Base-by-base conservation (phyloP, 768 basidiomycete species). In the Mycena latifolia region DNA sequence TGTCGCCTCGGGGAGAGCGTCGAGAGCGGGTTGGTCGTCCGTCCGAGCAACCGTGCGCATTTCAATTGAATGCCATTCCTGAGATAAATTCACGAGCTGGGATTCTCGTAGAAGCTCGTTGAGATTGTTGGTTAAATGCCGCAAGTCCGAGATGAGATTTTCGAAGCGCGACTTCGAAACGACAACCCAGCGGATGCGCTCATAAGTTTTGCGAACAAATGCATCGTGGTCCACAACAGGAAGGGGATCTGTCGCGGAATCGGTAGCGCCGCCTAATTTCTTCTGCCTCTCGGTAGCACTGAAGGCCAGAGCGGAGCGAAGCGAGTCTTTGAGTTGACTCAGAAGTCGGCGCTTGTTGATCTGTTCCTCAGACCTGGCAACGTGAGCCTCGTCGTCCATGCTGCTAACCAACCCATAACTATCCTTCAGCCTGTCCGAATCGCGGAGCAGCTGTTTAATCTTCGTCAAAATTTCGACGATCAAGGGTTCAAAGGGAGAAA, bases 81-180 rank as follows among this genome's bases (percentile, higher is more conserved):
- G 59, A 2, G 28, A 18, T 28, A 66, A 9, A 4, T 35, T 8
- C 8, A 61, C 18, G 18, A 55, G 47, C 27, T 61, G 65, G 24
- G 65, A 61, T 66, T 66, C 65, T 39, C 43, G 58, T 20, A 61
- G 53, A 2, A 66, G 65, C 28, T 55, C 58, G 45, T 66, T 66
- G 29, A 61, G 37, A 48, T 39, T 54, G 35, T 37, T 37, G 14
- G 37, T 37, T 60, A 53, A 54, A 20, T 46, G 47, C 14, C 53
- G 64, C 31, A 65, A 46, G 45, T 58, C 57, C 2, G 33, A 31
- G 10, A 65, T 55, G 15, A 65, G 52, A 20, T n/a, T 14, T 35
- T 65, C 64, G 37, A 65, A 65, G 27, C 54, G 64, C 20, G 64
- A 54, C 33, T 65, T 50, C 8, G 64, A 65, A n/a, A 48, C 52